phyloP scores from a whole-genome alignment of 257 asterid species.

The Catharanthus roseus region DNA sequence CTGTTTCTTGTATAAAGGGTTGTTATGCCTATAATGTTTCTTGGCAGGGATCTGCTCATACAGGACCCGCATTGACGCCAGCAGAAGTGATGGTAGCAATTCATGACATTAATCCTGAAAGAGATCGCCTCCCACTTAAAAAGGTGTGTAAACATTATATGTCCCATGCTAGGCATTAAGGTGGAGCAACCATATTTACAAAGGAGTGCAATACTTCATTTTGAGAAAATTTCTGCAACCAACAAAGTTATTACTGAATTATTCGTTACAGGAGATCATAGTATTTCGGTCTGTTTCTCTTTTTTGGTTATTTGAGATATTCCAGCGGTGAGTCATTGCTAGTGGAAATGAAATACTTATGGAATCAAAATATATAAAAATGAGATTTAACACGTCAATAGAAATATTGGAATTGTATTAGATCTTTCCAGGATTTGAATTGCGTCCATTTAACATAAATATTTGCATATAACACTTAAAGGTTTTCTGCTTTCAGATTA shows the following conservation, averaged over 20 bases:
- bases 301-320: not conserved
- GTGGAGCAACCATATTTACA: not conserved
- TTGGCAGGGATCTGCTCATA: slow-evolving; percentile 85
- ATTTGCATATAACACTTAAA: not conserved
- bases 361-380: not conserved
- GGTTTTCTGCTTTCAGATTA: slow-evolving; percentile 50
- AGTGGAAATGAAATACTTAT: not conserved
- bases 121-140: slow-evolving; percentile 80
- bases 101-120: slow-evolving; percentile 90
- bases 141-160: slow-evolving; percentile 42
- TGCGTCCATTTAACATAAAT: not conserved
- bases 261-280: not conserved
- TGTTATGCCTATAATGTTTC: slow-evolving; percentile 16
- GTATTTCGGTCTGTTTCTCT: no score
- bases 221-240: not conserved
- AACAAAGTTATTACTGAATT: not conserved
- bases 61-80: slow-evolving; percentile 98
- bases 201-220: not conserved
- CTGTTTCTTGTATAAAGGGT: not conserved
- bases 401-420: not conserved
- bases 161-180: not conserved
- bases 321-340: not conserved
- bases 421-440: not conserved
- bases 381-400: not conserved
- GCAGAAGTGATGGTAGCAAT: slow-evolving; percentile 96